Conservation (phyloP, 345 rosid genomes). For the Odontarrhena argentea region DNA sequence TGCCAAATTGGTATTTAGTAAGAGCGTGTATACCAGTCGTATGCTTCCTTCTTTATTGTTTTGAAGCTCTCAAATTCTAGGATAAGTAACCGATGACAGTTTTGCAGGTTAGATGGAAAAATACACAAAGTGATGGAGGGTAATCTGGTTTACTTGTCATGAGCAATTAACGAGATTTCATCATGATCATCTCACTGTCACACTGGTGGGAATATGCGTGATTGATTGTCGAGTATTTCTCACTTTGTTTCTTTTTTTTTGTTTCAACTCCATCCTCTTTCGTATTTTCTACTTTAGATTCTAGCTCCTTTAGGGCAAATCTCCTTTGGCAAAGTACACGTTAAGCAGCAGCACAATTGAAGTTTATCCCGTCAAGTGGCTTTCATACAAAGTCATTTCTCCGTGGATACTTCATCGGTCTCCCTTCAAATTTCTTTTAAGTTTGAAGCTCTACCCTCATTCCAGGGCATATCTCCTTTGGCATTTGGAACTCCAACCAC, state of each 20-base stretch:
- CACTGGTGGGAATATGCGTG: constrained; percentile 37
- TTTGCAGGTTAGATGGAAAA: constrained; percentile 53
- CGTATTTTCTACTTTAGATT: constrained; percentile 32
- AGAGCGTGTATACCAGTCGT: background rate
- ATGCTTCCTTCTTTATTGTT: background rate
- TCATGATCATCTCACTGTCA: constrained; percentile 28
- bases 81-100: constrained; percentile 3
- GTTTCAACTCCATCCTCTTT: constrained; percentile 31
- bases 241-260: background rate
- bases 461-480: constrained; percentile 55
- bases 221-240: constrained; percentile 30
- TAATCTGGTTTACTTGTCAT: constrained; percentile 33
- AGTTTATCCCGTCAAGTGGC: constrained; percentile 36
- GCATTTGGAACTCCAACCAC: constrained; percentile 42
- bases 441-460: constrained; percentile 37
- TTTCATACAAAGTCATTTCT: constrained; percentile 34
- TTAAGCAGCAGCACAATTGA: constrained; percentile 25
- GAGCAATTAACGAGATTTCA: constrained; percentile 22
- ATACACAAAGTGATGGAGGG: constrained; percentile 35
- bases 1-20: background rate
- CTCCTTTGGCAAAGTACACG: constrained; percentile 53
- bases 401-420: constrained; percentile 36
- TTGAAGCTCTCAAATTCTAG: constrained; percentile 5
- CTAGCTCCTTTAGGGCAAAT: constrained; percentile 50
- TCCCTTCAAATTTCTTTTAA: constrained; percentile 28